phyloP scores from a whole-genome alignment of 1,284 basidiomycete species.

The Chondrostereum purpureum region DNA sequence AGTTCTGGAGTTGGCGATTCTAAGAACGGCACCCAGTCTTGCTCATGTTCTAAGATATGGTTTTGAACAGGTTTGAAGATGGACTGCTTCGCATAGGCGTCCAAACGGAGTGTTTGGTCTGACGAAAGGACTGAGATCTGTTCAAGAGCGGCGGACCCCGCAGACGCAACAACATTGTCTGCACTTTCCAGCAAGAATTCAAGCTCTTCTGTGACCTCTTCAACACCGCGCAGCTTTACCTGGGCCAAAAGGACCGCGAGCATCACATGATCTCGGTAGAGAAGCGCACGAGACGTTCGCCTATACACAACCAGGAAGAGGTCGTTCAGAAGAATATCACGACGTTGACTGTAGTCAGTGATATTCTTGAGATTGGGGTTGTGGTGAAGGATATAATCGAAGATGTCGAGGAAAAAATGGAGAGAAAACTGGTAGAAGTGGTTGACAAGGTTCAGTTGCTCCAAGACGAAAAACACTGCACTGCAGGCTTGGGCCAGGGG shows the following conservation, averaged over 20 bases:
- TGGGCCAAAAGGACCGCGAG: conserved; percentile 88
- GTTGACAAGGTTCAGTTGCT: conserved; percentile 89
- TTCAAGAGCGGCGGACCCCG: conserved; percentile 29
- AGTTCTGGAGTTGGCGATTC: conserved; percentile 67
- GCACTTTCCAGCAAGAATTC: conserved; percentile 89
- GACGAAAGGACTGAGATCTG: conserved; percentile 42
- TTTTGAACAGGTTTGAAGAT: conserved; percentile 75
- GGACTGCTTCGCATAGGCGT: conserved; percentile 59
- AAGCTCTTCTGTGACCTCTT: conserved; percentile 79
- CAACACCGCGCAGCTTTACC: conserved; percentile 77
- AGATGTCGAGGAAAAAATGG: conserved; percentile 96
- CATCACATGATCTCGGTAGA: conserved; percentile 90
- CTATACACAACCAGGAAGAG: conserved; percentile 89
- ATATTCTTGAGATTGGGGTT: conserved; percentile 86
- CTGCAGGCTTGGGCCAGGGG: conserved; percentile 96
- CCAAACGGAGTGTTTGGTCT: conserved; percentile 67
- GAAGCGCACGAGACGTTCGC: conserved; percentile 85
- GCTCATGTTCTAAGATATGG: conserved; percentile 60
- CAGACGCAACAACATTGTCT: conserved; percentile 49
- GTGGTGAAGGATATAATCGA: conserved; percentile 88
- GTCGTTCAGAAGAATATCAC: conserved; percentile 83
- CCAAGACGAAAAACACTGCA: conserved; percentile 94
- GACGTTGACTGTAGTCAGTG: conserved; percentile 68
- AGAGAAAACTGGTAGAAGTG: conserved; percentile 99
- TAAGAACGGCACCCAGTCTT: conserved; percentile 77